These are phyloP conservation scores for Paracoccidioides lutzii DNA, from an alignment of 2,329 filamentous ascomycete genomes.

Conservation along the genomic window DNA sequence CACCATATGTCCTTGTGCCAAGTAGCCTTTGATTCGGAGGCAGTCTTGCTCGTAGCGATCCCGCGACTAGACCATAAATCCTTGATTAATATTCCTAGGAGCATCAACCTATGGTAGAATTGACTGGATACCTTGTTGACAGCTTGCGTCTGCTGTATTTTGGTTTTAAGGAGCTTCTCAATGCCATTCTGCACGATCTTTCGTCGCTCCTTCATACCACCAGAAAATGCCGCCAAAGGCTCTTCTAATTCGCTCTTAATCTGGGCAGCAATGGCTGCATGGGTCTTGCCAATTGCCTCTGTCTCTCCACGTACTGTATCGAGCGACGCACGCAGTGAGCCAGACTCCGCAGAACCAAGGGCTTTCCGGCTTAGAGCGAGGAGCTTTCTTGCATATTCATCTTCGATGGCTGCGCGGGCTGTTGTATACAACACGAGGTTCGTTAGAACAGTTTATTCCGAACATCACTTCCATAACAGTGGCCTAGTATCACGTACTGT, in stretches of 20 bases:
- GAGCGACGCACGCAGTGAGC: slow-evolving; percentile 69
- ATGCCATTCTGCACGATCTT: slow-evolving; percentile 94
- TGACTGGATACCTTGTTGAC: slow-evolving; percentile 67
- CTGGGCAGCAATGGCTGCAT: slow-evolving; percentile 76
- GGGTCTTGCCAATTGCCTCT: slow-evolving; percentile 86
- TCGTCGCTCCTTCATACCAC: slow-evolving; percentile 87
- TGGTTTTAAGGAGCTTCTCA: slow-evolving; percentile 85
- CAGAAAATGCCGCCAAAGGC: slow-evolving; percentile 77
- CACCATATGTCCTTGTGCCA: slow-evolving; percentile 98
- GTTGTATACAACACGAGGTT: slow-evolving; percentile 1
- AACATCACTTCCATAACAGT: background rate
- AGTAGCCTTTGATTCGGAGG: slow-evolving; percentile 93
- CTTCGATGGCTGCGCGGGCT: slow-evolving; percentile 88
- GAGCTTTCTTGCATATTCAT: slow-evolving; percentile 87
- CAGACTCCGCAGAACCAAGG: slow-evolving; percentile 74
- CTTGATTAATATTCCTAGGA: background rate
- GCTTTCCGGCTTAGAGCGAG: slow-evolving; percentile 75
- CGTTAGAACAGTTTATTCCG: background rate
- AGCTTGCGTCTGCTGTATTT: slow-evolving; percentile 75
- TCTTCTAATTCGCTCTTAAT: slow-evolving; percentile 97
- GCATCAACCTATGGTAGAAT: background rate
- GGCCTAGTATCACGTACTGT: slow-evolving; percentile 39
- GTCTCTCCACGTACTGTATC: slow-evolving; percentile 82
- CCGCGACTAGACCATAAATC: slow-evolving; percentile 46
- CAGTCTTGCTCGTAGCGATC: slow-evolving; percentile 97